A percentile compares a stretch with the other conserved stretches of the same genome.
Evolutionary conservation across 2,329 filamentous ascomycete species (phyloP).

Genomic region (Sporothrix euskadiensis): DNA sequence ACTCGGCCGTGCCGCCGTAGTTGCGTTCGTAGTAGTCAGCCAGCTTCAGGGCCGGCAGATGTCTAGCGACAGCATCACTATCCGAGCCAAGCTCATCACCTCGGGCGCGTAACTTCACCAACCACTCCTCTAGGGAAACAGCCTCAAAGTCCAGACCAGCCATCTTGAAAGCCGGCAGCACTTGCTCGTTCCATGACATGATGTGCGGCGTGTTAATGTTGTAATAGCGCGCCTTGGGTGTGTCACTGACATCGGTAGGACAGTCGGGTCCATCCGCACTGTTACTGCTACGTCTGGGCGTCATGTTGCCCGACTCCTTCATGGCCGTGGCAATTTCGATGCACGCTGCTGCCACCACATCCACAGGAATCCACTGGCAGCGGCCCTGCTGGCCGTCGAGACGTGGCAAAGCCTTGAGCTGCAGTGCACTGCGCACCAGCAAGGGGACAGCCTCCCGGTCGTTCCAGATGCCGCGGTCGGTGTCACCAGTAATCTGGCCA

Average conservation of each 20-base stretch:
- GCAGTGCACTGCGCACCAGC: constrained; percentile 49
- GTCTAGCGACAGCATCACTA: constrained; percentile 17
- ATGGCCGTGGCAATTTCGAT: constrained; percentile 40
- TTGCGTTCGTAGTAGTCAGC: constrained; percentile 29
- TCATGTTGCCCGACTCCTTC: neutral
- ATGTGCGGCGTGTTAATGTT: constrained; percentile 52
- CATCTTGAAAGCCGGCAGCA: constrained; percentile 50
- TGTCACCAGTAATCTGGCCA: constrained; percentile 55
- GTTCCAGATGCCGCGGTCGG: constrained; percentile 52
- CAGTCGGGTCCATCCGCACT: constrained; percentile 29
- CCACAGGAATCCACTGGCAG: constrained; percentile 50
- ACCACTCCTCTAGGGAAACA: constrained; percentile 48
- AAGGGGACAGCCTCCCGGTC: constrained; percentile 53
- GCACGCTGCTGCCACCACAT: constrained; percentile 46
- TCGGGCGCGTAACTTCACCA: constrained; percentile 20
- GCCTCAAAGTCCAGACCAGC: constrained; percentile 49
- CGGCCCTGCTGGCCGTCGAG: constrained; percentile 43
- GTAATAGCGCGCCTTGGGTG: constrained; percentile 40
- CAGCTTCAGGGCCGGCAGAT: constrained; percentile 31
- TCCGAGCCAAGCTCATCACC: constrained; percentile 24
- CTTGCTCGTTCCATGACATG: constrained; percentile 52
- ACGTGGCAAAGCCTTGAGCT: constrained; percentile 47
- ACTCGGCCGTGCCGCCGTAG: constrained; percentile 4
- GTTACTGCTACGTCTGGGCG: neutral
- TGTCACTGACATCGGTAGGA: neutral